Conservation (phyloP, 208 protist species). For the Trypanosoma lewisi region DNA sequence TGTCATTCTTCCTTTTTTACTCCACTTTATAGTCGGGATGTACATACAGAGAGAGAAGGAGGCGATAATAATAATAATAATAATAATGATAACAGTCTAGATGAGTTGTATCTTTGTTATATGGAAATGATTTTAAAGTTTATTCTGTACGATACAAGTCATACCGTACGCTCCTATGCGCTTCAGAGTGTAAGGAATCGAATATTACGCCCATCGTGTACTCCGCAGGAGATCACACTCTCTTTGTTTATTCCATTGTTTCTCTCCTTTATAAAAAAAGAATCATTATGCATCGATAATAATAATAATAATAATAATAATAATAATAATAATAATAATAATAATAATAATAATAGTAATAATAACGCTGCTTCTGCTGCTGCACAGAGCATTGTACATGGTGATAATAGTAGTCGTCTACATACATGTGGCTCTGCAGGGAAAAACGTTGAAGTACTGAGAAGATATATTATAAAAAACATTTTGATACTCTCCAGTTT, state of each 20-base stretch:
- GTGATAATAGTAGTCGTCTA: no score
- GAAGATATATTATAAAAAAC: constrained; percentile 27
- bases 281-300: constrained; percentile 12
- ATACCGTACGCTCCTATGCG: constrained; percentile 40
- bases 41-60: neutral
- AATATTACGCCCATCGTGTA: constrained; percentile 40
- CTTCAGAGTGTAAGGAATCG: constrained; percentile 51
- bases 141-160: constrained; percentile 48
- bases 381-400: no score
- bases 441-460: constrained; percentile 4
- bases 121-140: constrained; percentile 58
- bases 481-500: constrained; percentile 41
- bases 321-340: no score
- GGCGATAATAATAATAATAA: neutral
- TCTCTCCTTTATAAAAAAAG: constrained; percentile 49
- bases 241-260: constrained; percentile 43
- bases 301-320: no score
- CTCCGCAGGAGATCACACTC: constrained; percentile 32
- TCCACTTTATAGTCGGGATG: no score
- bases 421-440: neutral
- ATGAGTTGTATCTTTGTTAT: constrained; percentile 7
- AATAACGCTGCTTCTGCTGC: no score
- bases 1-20: no score
- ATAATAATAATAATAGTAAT: no score
- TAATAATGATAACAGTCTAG: neutral